Evolutionary conservation across 108 stramenopile genomes (phyloP), one percentile per base, ranked within the genome.

Genomic region (Nannochloropsis gaditana): DNA sequence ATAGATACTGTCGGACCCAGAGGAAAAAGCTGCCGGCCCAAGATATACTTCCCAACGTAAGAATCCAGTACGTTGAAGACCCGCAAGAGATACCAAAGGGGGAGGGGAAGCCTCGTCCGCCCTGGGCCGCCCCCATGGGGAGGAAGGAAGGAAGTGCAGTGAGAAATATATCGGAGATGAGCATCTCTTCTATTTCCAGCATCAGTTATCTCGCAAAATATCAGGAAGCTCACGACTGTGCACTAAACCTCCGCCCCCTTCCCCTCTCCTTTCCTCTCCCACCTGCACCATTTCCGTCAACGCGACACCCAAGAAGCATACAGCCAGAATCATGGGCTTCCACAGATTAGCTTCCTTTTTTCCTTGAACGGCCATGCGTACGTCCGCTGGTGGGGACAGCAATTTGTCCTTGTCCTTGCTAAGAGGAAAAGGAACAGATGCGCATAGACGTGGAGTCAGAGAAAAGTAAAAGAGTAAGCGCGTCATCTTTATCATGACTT

Each of bases 11-110:
- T 73, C 59, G 59, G 59, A 73, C 4, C n/a, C n/a, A n/a, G 59
- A n/a, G 8, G n/a, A 73, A n/a, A n/a, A 73, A 73, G n/a, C 4
- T 2, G 15, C 59, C 2, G 19, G n/a, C 59, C 59, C 59, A 73
- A n/a, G 6, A n/a, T n/a, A 73, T n/a, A n/a, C 19, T 6, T 0
- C 19, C 59, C 59, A 73, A n/a, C 59, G n/a, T 6, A n/a, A 73
- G 19, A 4, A 73, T 15, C 59, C 59, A 73, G 59, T 73, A 73
- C 15, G 59, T 2, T 5, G 4, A n/a, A 73, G 59, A 73, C 15
- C 59, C 59, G 59, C 59, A 73, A n/a, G 59, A n/a, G 59, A 73
- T 73, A n/a, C 59, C 59, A n/a, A 73, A n/a, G 59, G 59, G 59
- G 59, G 59, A 73, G 59, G 5, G 59, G 2, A n/a, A 73, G 15